Base-by-base conservation (phyloP, 371 early-diverging fungal species). In the Chytridium lagenaria region DNA sequence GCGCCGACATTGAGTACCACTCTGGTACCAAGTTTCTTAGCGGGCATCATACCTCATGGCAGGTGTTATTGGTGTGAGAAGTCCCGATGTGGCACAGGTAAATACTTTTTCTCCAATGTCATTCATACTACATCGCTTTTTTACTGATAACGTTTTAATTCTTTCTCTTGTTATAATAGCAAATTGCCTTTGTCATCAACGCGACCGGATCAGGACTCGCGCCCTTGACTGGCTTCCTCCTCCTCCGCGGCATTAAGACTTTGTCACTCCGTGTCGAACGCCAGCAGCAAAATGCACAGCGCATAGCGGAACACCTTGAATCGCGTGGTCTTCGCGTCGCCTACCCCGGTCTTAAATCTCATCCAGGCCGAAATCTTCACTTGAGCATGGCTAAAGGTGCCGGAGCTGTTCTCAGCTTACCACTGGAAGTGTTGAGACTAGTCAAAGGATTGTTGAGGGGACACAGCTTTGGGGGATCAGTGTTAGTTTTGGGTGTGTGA, bases 401-500 rank as follows among this genome's bases (percentile, higher is more conserved):
- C 22, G 99, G 99, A 36, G 97, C 97, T 1, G 97, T 98, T 34
- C 87, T 98, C 71, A 92, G 92, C 75, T 95, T 98, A 91, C 92
- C 79, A 98, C 97, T 15, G 96, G 97, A 2, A 90, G 92, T 72
- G 87, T 93, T 30, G 92, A 87, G 7, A 78, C 90, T 70, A 90
- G 91, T n/a, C 92, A 92, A 75, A 84, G 90, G 52, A 89, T 98
- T 68, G 96, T 95, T 0, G 95, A 95, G 77, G 86, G 88, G 7
- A 89, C 94, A 12, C 86, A 89, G 51, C 75, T 97, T 40, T 98
- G 93, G 93, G 91, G 91, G 49, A 97, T 97, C 72, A 92, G 92
- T 70, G 98, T 97, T 59, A 93, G 93, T 70, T 97, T 98, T 89
- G 98, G 98, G 5, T 95, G 96, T 80, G 94, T 98, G 70, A 96